These are phyloP conservation scores for Fusarium vanettenii DNA, from an alignment of 2,329 filamentous ascomycete species.

Conservation along the genomic window DNA sequence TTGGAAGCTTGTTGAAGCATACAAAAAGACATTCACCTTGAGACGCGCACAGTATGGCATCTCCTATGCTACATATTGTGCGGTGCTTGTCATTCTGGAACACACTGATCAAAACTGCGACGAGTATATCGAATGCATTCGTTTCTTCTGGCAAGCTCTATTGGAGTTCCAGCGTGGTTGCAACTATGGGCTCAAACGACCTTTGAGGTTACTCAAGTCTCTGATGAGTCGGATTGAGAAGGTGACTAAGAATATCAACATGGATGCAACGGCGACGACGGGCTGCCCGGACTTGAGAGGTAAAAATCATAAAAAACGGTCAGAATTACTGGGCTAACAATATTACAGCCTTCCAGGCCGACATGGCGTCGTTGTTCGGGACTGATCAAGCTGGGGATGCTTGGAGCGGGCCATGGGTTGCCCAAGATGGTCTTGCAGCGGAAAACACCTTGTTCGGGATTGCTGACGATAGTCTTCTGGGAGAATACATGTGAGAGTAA, in stretches of 20 bases:
- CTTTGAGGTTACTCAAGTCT: background rate
- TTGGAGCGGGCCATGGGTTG: background rate
- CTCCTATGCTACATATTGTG: slow-evolving; percentile 63
- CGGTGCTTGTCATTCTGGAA: background rate
- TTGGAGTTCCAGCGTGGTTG: background rate
- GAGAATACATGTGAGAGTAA: background rate
- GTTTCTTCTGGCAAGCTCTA: background rate
- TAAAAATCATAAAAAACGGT: background rate
- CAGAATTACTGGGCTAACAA: background rate
- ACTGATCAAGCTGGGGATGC: background rate
- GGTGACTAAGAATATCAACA: background rate
- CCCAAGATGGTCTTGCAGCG: background rate
- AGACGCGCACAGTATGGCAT: slow-evolving; percentile 63
- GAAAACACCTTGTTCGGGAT: background rate
- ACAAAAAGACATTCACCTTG: slow-evolving; percentile 58
- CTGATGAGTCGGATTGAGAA: background rate
- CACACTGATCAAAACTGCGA: background rate
- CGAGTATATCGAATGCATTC: background rate
- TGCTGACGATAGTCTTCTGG: background rate
- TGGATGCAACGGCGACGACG: background rate
- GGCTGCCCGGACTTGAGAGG: background rate
- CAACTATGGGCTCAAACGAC: background rate
- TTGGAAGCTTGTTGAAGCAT: slow-evolving; percentile 55
- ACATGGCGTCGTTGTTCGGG: background rate
- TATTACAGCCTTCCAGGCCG: background rate